Percentiles rank a stretch among this genome's conserved stretches.
phyloP scores from a whole-genome alignment of 345 rosid genomes.

The Hibiscus trionum region DNA sequence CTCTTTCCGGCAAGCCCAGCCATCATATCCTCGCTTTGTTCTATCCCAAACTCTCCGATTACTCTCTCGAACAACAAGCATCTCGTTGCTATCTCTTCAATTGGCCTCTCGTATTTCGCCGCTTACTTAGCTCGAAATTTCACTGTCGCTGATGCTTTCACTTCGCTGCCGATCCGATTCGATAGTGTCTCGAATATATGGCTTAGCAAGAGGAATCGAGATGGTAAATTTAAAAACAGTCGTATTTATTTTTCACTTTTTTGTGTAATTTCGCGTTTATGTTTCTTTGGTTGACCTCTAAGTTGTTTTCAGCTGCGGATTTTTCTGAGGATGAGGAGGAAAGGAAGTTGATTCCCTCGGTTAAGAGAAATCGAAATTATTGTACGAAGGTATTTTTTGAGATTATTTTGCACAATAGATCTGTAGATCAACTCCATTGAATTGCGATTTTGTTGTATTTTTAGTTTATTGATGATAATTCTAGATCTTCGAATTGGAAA shows the following conservation, averaged over 20 bases:
- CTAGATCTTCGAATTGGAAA: not conserved
- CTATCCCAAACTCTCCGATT: conserved; percentile 41
- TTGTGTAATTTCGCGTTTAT: not conserved
- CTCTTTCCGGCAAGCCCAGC: conserved; percentile 34
- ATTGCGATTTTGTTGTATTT: not conserved
- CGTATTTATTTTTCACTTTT: too few relatives aligned
- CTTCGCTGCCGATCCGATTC: not conserved
- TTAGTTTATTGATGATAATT: not conserved
- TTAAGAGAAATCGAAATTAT: conserved; percentile 25
- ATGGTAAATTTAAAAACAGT: not conserved
- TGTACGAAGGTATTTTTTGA: conserved; percentile 22
- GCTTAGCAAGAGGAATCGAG: conserved; percentile 31
- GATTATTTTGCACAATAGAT: not conserved
- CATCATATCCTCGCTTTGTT: conserved; percentile 35
- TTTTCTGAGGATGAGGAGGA: conserved; percentile 10
- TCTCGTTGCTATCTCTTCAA: conserved; percentile 29
- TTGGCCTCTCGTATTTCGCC: conserved; percentile 18
- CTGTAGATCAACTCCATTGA: not conserved
- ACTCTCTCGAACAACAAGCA: conserved; percentile 14
- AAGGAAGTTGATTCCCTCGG: not conserved
- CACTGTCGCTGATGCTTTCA: not conserved
- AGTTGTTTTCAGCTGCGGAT: not conserved
- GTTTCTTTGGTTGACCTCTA: not conserved
- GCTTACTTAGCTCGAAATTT: conserved; percentile 21
- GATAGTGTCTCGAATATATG: conserved; percentile 5